Evolutionary conservation across 2,329 filamentous ascomycete genomes (phyloP).

Genomic region (Didymella pinodella): DNA sequence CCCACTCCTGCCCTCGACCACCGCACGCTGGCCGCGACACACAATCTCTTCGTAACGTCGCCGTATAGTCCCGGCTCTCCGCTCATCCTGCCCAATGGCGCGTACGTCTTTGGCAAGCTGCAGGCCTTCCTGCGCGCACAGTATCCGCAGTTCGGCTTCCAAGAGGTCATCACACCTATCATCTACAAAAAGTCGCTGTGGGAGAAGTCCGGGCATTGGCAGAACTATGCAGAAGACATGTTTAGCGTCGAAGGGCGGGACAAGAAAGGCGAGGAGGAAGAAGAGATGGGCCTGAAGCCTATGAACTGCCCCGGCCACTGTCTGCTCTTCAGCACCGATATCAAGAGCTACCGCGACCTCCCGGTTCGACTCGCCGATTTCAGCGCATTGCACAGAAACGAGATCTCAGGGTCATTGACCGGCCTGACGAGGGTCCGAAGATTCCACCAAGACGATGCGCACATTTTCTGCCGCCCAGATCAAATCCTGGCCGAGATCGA

Average conservation of each 20-base stretch:
- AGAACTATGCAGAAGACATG: conserved; percentile 93
- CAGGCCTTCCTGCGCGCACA: conserved; percentile 82
- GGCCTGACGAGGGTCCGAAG: conserved; percentile 84
- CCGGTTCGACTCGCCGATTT: conserved; percentile 89
- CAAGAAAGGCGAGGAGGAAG: conserved; percentile 63
- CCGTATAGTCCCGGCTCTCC: conserved; percentile 85
- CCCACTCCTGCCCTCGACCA: conserved; percentile 57
- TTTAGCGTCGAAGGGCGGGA: conserved; percentile 74
- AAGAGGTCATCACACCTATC: conserved; percentile 87
- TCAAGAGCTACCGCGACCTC: conserved; percentile 79
- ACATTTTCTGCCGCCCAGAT: conserved; percentile 83
- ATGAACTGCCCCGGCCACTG: conserved; percentile 96
- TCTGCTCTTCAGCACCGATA: conserved; percentile 77
- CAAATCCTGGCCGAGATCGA: conserved; percentile 80
- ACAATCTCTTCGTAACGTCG: conserved; percentile 81
- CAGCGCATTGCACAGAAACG: conserved; percentile 84
- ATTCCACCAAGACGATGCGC: conserved; percentile 90
- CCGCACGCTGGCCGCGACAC: conserved; percentile 60
- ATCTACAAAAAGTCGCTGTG: conserved; percentile 91
- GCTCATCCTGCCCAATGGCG: conserved; percentile 82
- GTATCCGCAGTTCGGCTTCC: conserved; percentile 83
- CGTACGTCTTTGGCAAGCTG: conserved; percentile 83
- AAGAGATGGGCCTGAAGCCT: conserved; percentile 84
- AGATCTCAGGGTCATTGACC: conserved; percentile 80
- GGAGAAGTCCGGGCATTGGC: conserved; percentile 85